Evolutionary conservation across 148 eudicot genomes (phyloP), one percentile per base, ranked within the genome.

Genomic region (Silene latifolia): DNA sequence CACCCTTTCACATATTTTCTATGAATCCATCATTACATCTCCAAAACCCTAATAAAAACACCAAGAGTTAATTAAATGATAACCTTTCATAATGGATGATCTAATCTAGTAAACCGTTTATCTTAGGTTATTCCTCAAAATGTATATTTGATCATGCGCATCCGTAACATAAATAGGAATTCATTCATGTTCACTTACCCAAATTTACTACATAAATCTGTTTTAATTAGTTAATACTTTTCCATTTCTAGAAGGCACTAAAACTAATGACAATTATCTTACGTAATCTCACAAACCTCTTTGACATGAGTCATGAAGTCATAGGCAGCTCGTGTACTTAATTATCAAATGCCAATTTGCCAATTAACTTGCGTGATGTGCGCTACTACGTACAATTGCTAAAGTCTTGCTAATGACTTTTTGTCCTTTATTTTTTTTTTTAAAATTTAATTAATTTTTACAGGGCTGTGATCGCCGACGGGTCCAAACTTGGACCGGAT

Each of bases 221-320:
- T 68, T 17, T 29, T 4, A 17, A 18, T 46, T 47, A 69, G 12
- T 46, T 47, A 54, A 72, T 58, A 35, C 48, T 20, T 73, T 48
- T 73, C 56, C 29, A 42, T 32, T 14, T 73, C 53, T 66, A 47
- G 48, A 6, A 42, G 6, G 18, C 27, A 3, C 23, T 72, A 32
- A 73, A 3, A 1, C 51, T 21, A 60, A 39, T 73, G 15, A 42
- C 56, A 60, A 5, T 42, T 29, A 24, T 0, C 27, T 35, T 73
- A 60, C 76, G 67, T 73, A 73, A 59, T 25, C 64, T 60, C 57
- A 60, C 56, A 44, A 60, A 73, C 48, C 46, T 73, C 67, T 51
- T 71, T 71, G 73, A 46, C 27, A 17, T 17, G 35, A 46, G 27
- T 14, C 20, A 11, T 48, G 5, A 35, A 35, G 39, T 35, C 39